Evolutionary conservation across 768 basidiomycete genomes (phyloP).

Genomic region (Filobasidium floriforme): DNA sequence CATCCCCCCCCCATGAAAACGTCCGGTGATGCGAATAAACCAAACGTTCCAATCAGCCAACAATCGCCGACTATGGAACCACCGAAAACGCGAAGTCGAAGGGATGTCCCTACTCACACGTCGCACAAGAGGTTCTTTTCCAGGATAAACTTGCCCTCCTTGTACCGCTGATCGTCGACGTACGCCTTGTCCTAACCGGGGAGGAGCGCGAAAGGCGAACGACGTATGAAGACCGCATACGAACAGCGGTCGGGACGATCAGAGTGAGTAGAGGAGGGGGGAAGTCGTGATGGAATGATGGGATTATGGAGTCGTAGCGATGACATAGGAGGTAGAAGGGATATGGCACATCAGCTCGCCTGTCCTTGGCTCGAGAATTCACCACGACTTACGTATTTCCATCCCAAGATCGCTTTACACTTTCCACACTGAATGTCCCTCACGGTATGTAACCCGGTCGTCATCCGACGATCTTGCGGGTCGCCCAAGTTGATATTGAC

Average conservation of each 20-base stretch:
- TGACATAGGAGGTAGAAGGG: too few species aligned
- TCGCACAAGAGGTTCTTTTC: slow-evolving; percentile 49
- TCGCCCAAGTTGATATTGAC: slow-evolving; percentile 88
- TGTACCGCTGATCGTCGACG: slow-evolving; percentile 87
- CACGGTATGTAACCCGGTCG: slow-evolving; percentile 91
- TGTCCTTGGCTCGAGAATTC: too few species aligned
- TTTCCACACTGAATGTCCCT: slow-evolving; percentile 91
- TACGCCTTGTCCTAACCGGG: slow-evolving; percentile 75
- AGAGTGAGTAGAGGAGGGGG: neutral
- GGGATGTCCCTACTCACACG: neutral
- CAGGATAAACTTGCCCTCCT: slow-evolving; percentile 96
- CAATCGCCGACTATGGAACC: too few species aligned
- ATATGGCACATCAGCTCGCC: too few species aligned
- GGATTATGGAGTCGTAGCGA: too few species aligned
- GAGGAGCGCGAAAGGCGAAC: neutral
- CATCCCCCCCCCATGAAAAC: too few species aligned
- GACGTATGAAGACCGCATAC: too few species aligned
- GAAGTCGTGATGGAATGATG: neutral
- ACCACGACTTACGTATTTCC: slow-evolving; percentile 84
- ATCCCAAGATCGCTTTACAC: slow-evolving; percentile 76
- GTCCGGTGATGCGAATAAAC: too few species aligned
- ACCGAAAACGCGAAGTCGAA: too few species aligned
- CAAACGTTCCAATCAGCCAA: too few species aligned
- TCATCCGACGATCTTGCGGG: slow-evolving; percentile 87
- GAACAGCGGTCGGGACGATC: neutral